Conservation (phyloP, 2,329 filamentous ascomycete species). For the Clarireedia paspali region DNA sequence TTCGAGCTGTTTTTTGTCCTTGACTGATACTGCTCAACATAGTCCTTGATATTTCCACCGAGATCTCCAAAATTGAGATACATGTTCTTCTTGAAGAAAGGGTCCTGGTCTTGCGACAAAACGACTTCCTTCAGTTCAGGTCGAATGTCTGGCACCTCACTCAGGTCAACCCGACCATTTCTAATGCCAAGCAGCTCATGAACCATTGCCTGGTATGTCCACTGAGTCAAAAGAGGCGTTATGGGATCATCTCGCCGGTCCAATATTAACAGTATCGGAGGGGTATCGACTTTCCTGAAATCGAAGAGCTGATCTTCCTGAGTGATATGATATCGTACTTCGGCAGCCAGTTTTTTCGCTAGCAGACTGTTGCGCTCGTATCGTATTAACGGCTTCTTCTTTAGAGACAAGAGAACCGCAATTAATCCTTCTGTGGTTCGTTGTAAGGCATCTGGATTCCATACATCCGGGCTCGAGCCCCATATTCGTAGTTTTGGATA, state of each 20-base stretch:
- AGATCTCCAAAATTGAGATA: conserved; percentile 95
- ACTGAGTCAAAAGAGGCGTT: conserved; percentile 89
- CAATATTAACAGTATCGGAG: conserved; percentile 82
- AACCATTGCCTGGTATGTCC: conserved; percentile 99
- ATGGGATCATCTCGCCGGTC: conserved; percentile 92
- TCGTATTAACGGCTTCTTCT: conserved; percentile 92
- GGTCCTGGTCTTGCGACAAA: conserved; percentile 91
- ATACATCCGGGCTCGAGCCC: conserved; percentile 73
- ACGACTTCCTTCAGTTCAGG: conserved; percentile 92
- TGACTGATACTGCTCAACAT: conserved; percentile 95
- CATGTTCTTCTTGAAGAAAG: conserved; percentile 99
- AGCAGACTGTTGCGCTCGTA: conserved; percentile 87
- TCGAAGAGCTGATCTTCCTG: conserved; percentile 97
- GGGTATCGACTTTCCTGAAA: conserved; percentile 89
- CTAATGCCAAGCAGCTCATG: conserved; percentile 90
- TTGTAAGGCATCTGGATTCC: conserved; percentile 85
- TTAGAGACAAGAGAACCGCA: conserved; percentile 76
- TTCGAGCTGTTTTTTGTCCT: conserved; percentile 96
- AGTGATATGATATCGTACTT: conserved; percentile 85
- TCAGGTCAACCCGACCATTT: conserved; percentile 89
- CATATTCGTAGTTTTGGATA: conserved; percentile 72
- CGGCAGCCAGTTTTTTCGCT: conserved; percentile 86
- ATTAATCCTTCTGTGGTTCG: conserved; percentile 81
- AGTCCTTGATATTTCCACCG: conserved; percentile 94
- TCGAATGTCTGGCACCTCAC: conserved; percentile 72